Base-by-base conservation (phyloP, 2,329 filamentous ascomycete species). In the Fusarium albidum region DNA sequence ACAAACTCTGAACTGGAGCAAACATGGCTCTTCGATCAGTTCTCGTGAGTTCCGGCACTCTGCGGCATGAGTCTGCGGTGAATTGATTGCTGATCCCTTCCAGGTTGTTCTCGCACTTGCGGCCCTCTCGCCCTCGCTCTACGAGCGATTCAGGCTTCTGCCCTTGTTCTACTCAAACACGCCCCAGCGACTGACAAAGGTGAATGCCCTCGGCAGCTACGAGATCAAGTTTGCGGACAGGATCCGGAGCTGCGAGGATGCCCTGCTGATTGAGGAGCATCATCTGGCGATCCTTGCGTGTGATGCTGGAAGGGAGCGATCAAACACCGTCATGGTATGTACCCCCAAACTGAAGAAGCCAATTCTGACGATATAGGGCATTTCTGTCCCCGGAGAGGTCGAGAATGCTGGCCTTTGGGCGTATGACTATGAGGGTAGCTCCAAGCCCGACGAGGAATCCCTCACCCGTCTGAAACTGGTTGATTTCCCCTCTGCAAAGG, bases 221-320 rank as follows among this genome's bases (percentile, higher is more conserved):
- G 52, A 67, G 3, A 18, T 77, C 63, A 73, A 69, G 39, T 77
- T 77, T 45, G 40, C 63, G 6, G 69, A 76, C 41, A 61, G 56
- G n/a, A 59, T 77, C 28, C 68, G 74, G 14, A 76, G 66, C 49
- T 78, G 75, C 25, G 75, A 78, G 45, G 75, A 78, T 64, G 69
- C 59, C 1, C 31, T 77, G 12, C 61, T 77, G 9, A 46, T 77
- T 2, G 70, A 77, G 48, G 64, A 68, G 1, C 44, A 65, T 11
- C 70, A 72, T 13, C 5, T 76, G 3, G 75, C 74, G 2, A 62
- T 78, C 25, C 40, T 76, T 4, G 69, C 66, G 12, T 77, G 75
- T 40, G 75, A 77, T 15, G 59, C 70, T 1, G 75, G 75, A 5
- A 67, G 75, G 4, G 75, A 77, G 49, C 68, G 62, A 9, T 73